Percentiles rank a stretch among this genome's conserved stretches.
phyloP scores from a whole-genome alignment of 2,329 filamentous ascomycete species.

The Colletotrichum somersetense region DNA sequence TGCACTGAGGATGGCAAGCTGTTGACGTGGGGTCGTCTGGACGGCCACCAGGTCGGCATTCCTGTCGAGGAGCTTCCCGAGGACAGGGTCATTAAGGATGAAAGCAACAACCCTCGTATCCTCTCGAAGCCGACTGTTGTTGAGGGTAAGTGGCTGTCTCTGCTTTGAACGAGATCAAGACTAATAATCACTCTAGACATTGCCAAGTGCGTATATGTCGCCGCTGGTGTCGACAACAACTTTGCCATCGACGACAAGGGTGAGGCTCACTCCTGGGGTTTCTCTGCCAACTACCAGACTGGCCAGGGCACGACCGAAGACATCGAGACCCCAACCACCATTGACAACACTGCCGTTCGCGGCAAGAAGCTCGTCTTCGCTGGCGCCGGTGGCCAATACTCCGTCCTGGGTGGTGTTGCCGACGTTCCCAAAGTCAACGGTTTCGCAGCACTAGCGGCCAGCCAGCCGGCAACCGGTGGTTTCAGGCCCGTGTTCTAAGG shows the following conservation, averaged over 20 bases:
- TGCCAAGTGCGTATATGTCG: conserved; percentile 69
- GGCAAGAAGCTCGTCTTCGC: conserved; percentile 81
- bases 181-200: conserved; percentile 51
- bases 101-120: conserved; percentile 76
- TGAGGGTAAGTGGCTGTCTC: conserved; percentile 58
- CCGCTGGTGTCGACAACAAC: conserved; percentile 79
- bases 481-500: conserved; percentile 37
- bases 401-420: conserved; percentile 66
- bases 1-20: conserved; percentile 69
- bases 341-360: conserved; percentile 86
- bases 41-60: conserved; percentile 68
- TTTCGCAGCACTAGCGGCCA: conserved; percentile 28
- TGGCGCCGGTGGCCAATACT: conserved; percentile 91
- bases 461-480: conserved; percentile 37
- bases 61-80: conserved; percentile 67
- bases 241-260: conserved; percentile 79
- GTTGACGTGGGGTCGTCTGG: conserved; percentile 71
- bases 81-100: conserved; percentile 73
- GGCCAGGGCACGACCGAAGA: conserved; percentile 85
- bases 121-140: conserved; percentile 74
- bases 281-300: conserved; percentile 83
- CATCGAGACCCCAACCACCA: conserved; percentile 79
- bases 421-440: conserved; percentile 49
- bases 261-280: conserved; percentile 83
- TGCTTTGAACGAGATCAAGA: background rate